A percentile compares a stretch with the other conserved stretches of the same genome.
phyloP scores from a whole-genome alignment of 106 monocot species.

The Allium sativum region DNA sequence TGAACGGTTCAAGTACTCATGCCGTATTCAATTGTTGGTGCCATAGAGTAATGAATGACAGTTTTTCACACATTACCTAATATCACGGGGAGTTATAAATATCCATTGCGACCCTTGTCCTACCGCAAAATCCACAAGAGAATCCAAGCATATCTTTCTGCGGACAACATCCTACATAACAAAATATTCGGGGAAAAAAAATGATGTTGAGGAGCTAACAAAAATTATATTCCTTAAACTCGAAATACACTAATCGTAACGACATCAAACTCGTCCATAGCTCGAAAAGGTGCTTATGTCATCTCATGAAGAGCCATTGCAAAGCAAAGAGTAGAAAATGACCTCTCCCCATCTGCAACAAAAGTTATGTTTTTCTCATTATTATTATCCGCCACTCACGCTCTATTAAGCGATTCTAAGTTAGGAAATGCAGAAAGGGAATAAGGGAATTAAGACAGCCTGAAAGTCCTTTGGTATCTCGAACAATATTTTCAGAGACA shows the following conservation, averaged over 20 bases:
- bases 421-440: background rate
- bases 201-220: background rate
- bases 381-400: background rate
- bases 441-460: conserved; percentile 23
- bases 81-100: conserved; percentile 93
- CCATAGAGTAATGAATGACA: background rate
- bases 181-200: background rate
- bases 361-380: no score
- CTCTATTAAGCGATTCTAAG: background rate
- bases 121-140: conserved; percentile 74
- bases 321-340: conserved; percentile 94
- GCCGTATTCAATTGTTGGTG: background rate
- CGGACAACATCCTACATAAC: conserved; percentile 80
- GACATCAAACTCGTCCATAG: conserved; percentile 99
- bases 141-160: conserved; percentile 91
- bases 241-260: conserved; percentile 60
- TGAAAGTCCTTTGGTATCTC: conserved; percentile 96
- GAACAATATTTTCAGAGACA: conserved; percentile 63
- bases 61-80: conserved; percentile 34
- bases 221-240: conserved; percentile 1
- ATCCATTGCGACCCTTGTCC: conserved; percentile 94
- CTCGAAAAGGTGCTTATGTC: conserved; percentile 94
- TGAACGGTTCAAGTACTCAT: no score
- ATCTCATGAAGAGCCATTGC: conserved; percentile 93
- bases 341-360: conserved; percentile 71